Base-by-base conservation (phyloP, 2,329 filamentous ascomycete genomes). In the Cryoendolithus antarcticus region DNA sequence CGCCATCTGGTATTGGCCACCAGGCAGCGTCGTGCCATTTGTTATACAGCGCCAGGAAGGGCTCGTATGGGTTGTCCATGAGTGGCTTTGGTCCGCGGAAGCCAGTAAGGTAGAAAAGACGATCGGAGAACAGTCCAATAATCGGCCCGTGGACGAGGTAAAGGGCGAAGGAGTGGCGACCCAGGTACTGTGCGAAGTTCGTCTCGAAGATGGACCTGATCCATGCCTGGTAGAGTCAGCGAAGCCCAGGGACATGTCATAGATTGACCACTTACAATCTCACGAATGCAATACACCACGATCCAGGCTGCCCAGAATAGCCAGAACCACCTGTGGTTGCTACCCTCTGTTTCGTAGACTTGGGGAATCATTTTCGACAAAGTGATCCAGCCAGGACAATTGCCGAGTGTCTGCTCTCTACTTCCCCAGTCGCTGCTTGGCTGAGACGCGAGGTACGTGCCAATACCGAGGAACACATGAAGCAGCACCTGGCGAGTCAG, bases 81-180 rank as follows among this genome's bases (percentile, higher is more conserved):
- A 27, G 24, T 27, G 24, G 24, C 7, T 27, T 27, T 27, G 24
- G 24, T 27, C 24, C 24, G 7, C 24, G 24, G 24, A 27, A 27
- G 31, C 49, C 51, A 4, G 51, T 50, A 6, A 53, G 43, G 40
- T 44, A 48, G 37, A 49, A 51, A 9, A 51, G 44, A 15, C 48
- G 45, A 27, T 82, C 74, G 1, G 74, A 75, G 2, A 79, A 39
- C 0, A 64, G 65, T 60, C 64, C 70, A 1, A 80, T 60, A 2
- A 81, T 56, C 0, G 76, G 76, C 0, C 76, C 77, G 46, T 81
- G 77, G 7, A 80, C 67, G 9, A 81, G 62, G 55, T 81, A 82
- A 2, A 81, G 59, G 0, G 71, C 64, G 49, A 72, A 82, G 0
- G 74, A 78, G 40, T 80, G 66, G 34, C 70, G 67, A 0, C 76